Base-by-base conservation (phyloP, 2,329 filamentous ascomycete species). In the Claviceps lovelessii region DNA sequence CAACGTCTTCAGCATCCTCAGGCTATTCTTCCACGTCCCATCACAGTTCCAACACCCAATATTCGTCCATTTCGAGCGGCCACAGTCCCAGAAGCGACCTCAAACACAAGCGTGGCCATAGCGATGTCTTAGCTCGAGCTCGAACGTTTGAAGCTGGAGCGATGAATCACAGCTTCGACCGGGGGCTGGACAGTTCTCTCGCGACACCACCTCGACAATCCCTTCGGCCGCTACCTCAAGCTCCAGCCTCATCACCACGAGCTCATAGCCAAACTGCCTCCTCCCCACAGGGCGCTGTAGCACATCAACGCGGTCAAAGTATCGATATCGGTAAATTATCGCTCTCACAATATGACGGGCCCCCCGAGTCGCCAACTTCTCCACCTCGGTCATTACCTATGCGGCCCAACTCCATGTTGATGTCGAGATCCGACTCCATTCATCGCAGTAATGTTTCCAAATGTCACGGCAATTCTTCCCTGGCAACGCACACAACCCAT, bases 171-270 rank as follows among this genome's bases (percentile, higher is more conserved):
- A 60, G 64, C 58, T 61, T 70, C 53, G 69, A 72, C 61, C 70
- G 68, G 56, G 67, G 70, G 58, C 75, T 80, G n/a, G 80, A 82
- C 39, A 82, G 80, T 61, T 75, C 84, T 58, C 90, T 89, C 65
- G 81, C 80, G 60, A 84, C 78, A 60, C 79, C 86, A 56, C 84
- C 86, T 57, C 84, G 89, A 53, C 85, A 87, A 64, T 90, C 88
- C 28, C 73, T 95, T 57, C 82, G 88, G 51, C 86, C 86, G 29
- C 75, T 90, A 7, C 80, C 84, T 4, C 85, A 87, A 64, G 74
- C 79, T 1, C 84, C 86, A 3, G 78, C 74, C 17, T 62, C 72
- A 7, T 67, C 71, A 17, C 63, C 72, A 15, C 67, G 72, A 48
- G 67, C 76, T 33, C 67, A 73, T 11, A 63, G 45, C 60, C 42